Evolutionary conservation across 208 protist species (phyloP).

Genomic region (Trypanosoma conorhini): DNA sequence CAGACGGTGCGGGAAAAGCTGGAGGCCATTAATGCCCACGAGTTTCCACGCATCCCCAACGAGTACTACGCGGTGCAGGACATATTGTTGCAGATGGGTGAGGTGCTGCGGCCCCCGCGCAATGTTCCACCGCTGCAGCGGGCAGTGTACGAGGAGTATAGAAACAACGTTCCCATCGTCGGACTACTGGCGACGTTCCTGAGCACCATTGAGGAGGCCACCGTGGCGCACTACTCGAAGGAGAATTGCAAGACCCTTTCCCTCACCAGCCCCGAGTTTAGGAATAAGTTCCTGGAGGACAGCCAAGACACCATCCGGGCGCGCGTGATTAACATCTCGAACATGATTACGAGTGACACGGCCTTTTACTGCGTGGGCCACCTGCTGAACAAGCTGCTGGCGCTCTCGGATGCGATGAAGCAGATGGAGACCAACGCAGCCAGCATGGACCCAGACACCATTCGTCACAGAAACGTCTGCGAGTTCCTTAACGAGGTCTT

Average conservation of each 20-base stretch:
- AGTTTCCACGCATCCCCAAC: slow-evolving; percentile 45
- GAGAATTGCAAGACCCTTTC: slow-evolving; percentile 45
- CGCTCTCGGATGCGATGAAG: slow-evolving; percentile 47
- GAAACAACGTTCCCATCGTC: slow-evolving; percentile 74
- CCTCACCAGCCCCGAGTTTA: slow-evolving; percentile 52
- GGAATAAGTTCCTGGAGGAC: slow-evolving; percentile 36
- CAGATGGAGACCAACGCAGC: slow-evolving; percentile 13
- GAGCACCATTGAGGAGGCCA: slow-evolving; percentile 69
- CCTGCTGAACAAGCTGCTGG: slow-evolving; percentile 66
- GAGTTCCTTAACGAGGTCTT: slow-evolving; percentile 82
- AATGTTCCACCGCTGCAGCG: slow-evolving; percentile 85
- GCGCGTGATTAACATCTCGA: slow-evolving; percentile 54
- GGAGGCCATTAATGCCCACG: slow-evolving; percentile 32
- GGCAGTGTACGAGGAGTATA: slow-evolving; percentile 95
- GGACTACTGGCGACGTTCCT: slow-evolving; percentile 62
- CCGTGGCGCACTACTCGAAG: slow-evolving; percentile 51
- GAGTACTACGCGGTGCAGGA: slow-evolving; percentile 56
- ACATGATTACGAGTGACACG: slow-evolving; percentile 77
- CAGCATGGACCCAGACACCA: slow-evolving; percentile 23
- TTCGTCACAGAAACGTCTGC: slow-evolving; percentile 40
- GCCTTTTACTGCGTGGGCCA: slow-evolving; percentile 72
- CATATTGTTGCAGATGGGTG: slow-evolving; percentile 82
- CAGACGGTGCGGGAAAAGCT: slow-evolving; percentile 85
- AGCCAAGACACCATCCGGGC: slow-evolving; percentile 50
- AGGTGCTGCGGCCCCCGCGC: slow-evolving; percentile 87